phyloP scores from a whole-genome alignment of 305 asterid genomes.

The Fraxinus latifolia region DNA sequence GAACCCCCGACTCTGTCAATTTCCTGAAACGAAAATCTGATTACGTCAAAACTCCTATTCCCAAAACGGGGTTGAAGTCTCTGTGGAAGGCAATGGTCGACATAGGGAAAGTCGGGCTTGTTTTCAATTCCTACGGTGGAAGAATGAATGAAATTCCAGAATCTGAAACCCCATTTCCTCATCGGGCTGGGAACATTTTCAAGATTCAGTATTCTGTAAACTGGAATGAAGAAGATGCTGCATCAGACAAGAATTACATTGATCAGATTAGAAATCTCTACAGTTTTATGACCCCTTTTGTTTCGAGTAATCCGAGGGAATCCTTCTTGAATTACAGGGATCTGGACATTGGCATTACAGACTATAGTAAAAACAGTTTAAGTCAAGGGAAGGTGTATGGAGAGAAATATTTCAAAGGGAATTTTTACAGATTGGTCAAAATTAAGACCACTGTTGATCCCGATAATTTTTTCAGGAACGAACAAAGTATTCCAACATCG shows the following conservation, averaged over 20 bases:
- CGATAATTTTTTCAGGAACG: constrained; percentile 53
- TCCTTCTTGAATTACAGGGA: constrained; percentile 63
- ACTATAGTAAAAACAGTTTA: constrained; percentile 46
- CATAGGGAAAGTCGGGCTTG: constrained; percentile 43
- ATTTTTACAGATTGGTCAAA: constrained; percentile 51
- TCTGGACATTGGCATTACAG: constrained; percentile 48
- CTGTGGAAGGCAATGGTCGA: constrained; percentile 35
- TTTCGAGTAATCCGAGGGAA: constrained; percentile 48
- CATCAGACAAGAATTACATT: constrained; percentile 28
- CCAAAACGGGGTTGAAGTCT: constrained; percentile 26
- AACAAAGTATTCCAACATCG: constrained; percentile 55
- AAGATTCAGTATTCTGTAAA: constrained; percentile 52
- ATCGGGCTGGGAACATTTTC: constrained; percentile 50
- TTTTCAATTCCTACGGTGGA: constrained; percentile 59
- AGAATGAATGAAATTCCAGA: constrained; percentile 42
- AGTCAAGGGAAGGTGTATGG: constrained; percentile 42
- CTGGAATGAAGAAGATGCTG: constrained; percentile 46
- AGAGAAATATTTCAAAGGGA: constrained; percentile 51
- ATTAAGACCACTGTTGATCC: constrained; percentile 59
- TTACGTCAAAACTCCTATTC: constrained; percentile 47
- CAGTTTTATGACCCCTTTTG: constrained; percentile 52
- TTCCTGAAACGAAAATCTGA: constrained; percentile 59
- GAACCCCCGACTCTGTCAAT: constrained; percentile 36
- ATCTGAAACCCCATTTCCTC: constrained; percentile 51
- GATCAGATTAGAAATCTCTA: constrained; percentile 33